phyloP scores from a whole-genome alignment of 257 asterid genomes.

The Nicotiana noctiflora region DNA sequence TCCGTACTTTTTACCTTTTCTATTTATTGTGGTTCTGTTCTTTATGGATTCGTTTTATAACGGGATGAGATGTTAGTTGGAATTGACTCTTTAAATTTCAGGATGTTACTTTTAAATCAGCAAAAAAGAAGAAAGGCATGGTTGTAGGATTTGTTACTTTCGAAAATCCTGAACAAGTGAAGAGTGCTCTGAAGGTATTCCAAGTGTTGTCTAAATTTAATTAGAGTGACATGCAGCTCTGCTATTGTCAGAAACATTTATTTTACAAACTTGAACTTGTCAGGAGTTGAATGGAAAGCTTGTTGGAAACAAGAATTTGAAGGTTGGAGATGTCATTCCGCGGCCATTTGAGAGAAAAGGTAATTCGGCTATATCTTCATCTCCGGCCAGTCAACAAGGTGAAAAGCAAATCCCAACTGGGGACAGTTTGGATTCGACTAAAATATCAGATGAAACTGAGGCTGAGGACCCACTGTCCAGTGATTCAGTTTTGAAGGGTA shows the following conservation, averaged over 20 bases:
- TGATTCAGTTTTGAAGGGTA: conserved; percentile 38
- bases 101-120: conserved; percentile 65
- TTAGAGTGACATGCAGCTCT: background rate
- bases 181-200: conserved; percentile 55
- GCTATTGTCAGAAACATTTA: background rate
- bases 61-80: conserved; percentile 4
- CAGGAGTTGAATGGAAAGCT: conserved; percentile 79
- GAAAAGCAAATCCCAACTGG: conserved; percentile 22
- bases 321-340: conserved; percentile 63
- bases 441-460: conserved; percentile 22
- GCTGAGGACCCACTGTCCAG: conserved; percentile 28
- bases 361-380: conserved; percentile 22
- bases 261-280: conserved; percentile 20
- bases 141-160: conserved; percentile 79
- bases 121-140: conserved; percentile 97
- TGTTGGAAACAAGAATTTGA: conserved; percentile 65
- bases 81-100: conserved; percentile 20
- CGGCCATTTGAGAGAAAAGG: conserved; percentile 64
- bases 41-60: background rate
- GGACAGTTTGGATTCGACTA: conserved; percentile 16
- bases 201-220: background rate
- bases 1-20: background rate
- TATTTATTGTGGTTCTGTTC: background rate
- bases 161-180: conserved; percentile 53
- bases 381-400: conserved; percentile 9